Conservation (phyloP, 257 asterid species). For the Petunia axillaris region DNA sequence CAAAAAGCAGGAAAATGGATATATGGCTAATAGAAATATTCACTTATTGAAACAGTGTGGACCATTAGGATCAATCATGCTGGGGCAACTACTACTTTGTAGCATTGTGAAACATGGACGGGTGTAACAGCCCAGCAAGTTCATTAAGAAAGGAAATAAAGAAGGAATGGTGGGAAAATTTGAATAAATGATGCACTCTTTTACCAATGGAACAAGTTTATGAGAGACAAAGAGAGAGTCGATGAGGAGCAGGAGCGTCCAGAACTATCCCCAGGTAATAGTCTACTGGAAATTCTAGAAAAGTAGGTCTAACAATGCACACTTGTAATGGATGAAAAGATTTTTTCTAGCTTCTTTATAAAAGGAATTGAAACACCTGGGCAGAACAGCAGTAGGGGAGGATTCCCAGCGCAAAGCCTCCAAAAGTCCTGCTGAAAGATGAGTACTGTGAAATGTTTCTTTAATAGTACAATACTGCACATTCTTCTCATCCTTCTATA, state of each 20-base stretch:
- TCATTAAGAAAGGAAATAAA: too few relatives aligned
- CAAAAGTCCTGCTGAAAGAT: too few relatives aligned
- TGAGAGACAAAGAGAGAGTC: conserved; percentile 13
- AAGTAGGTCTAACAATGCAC: not conserved
- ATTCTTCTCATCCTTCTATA: not conserved
- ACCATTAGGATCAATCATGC: too few relatives aligned
- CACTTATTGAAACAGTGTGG: too few relatives aligned
- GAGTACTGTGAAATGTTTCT: too few relatives aligned
- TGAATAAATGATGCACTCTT: not conserved
- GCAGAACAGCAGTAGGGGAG: not conserved
- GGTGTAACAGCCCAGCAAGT: too few relatives aligned
- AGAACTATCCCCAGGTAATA: not conserved
- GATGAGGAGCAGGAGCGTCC: conserved; percentile 4
- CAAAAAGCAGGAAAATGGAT: too few relatives aligned
- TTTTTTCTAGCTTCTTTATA: not conserved
- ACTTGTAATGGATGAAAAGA: not conserved
- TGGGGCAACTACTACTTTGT: too few relatives aligned
- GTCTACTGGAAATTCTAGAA: too few relatives aligned
- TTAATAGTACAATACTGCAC: not conserved
- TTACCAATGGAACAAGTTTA: conserved; percentile 17
- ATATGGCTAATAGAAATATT: too few relatives aligned
- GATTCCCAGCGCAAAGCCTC: not conserved
- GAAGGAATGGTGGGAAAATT: too few relatives aligned
- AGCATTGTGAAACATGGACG: too few relatives aligned
- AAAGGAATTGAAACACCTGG: not conserved